Base-by-base conservation (phyloP, 306 rosid species). In the Cicer chorassanicum region DNA sequence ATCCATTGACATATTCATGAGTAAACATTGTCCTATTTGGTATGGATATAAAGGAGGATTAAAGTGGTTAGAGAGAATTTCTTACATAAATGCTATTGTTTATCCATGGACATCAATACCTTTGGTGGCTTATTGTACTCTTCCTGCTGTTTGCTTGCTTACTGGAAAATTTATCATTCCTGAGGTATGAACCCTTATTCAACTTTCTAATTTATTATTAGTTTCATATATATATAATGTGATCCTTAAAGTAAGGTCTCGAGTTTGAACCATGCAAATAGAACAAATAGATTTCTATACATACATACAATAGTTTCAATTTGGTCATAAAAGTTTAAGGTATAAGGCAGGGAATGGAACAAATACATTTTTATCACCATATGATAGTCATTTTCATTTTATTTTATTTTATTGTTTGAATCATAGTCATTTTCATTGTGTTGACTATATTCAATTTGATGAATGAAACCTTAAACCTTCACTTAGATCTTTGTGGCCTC, bases 31-130 rank as follows among this genome's bases (percentile, higher is more conserved):
- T 59, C 96, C 96, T 77, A 77, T 91, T 44, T 91, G 96, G 96
- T 82, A 91, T 53, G 96, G 92, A 65, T 91, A 88, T 80, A 88
- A 88, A 49, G 93, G 90, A 34, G 93, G 96, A 63, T 56, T 91
- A 21, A 91, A 88, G 82, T 82, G 87, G 85, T 63, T 87, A 50
- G 89, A 87, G 72, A 86, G 92, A 6, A 19, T 91, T 64, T 84
- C 93, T 56, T 91, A 91, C 73, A 77, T 88, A 72, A 91, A 88
- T 81, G 87, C 92, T 15, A 84, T 82, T 16, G 29, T 87, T 8
- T 91, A 87, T 85, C 96, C 96, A 8, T 88, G 81, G 89, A 88
- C 93, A 19, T 88, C 93, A 4, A 84, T 91, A 65, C 96, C 96
- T 44, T 62, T 91, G 56, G 57, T 91, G 18, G 88, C 86, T 36